Conservation (phyloP, 2,329 filamentous ascomycete genomes). For the Gyromitra esculenta region DNA sequence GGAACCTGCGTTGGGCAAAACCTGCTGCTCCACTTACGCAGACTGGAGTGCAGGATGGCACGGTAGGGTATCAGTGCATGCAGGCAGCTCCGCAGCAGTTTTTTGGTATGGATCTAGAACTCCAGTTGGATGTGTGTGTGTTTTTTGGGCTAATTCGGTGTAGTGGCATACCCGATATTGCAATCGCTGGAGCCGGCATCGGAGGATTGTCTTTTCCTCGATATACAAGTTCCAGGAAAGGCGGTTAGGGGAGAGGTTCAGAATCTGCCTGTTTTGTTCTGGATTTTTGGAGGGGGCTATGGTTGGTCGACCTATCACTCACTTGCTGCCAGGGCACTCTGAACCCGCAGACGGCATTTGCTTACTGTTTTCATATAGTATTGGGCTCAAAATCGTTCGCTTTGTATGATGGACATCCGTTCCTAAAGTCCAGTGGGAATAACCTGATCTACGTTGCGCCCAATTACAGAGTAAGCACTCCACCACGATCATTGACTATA, state of each 20-base stretch:
- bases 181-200: conserved; percentile 54
- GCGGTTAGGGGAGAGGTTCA: conserved; percentile 60
- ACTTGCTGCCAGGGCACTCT: background rate
- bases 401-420: conserved; percentile 55
- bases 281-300: conserved; percentile 58
- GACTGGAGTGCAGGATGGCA: conserved; percentile 59
- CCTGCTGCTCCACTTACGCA: conserved; percentile 60
- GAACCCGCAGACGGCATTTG: background rate
- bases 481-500: background rate
- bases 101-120: conserved; percentile 43
- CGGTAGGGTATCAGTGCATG: conserved; percentile 59
- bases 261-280: conserved; percentile 59
- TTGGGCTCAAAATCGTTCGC: conserved; percentile 56
- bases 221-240: conserved; percentile 64
- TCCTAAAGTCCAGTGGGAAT: conserved; percentile 54
- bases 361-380: conserved; percentile 33
- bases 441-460: conserved; percentile 61
- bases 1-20: conserved; percentile 61
- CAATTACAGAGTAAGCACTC: conserved; percentile 63
- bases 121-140: background rate
- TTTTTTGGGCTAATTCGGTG: background rate
- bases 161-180: conserved; percentile 55
- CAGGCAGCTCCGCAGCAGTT: conserved; percentile 56
- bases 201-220: conserved; percentile 66
- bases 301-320: conserved; percentile 50